These are phyloP conservation scores for Calonectria hongkongensis DNA, from an alignment of 2,329 filamentous ascomycete genomes.

Conservation along the genomic window DNA sequence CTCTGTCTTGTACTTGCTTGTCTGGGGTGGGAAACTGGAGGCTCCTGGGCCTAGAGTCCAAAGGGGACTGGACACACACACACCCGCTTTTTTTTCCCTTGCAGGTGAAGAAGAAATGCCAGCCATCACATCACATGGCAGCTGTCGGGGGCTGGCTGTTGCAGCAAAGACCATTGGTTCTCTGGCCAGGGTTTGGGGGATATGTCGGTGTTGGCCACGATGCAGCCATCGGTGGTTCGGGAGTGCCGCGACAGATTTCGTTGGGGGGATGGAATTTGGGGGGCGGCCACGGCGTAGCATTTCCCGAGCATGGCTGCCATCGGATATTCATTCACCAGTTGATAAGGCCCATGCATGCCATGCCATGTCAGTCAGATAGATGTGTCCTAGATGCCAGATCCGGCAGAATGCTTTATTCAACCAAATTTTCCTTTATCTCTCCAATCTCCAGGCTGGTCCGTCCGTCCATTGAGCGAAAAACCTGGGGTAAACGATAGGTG, in stretches of 20 bases:
- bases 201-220: slow-evolving; percentile 33
- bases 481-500: slow-evolving; percentile 13
- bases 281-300: slow-evolving; percentile 13
- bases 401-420: neutral
- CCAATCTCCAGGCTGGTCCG: too few species aligned
- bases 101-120: slow-evolving; percentile 19
- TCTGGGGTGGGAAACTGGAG: slow-evolving; percentile 9
- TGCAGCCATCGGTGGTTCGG: slow-evolving; percentile 28
- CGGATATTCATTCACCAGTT: neutral
- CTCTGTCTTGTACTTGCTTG: neutral
- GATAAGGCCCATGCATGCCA: slow-evolving; percentile 10
- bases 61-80: slow-evolving; percentile 19
- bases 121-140: slow-evolving; percentile 38
- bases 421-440: neutral
- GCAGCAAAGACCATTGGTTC: slow-evolving; percentile 30
- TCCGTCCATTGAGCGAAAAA: too few species aligned
- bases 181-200: slow-evolving; percentile 14
- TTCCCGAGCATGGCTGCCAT: slow-evolving; percentile 7
- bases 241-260: neutral
- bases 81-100: neutral
- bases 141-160: slow-evolving; percentile 13
- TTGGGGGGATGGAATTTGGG: slow-evolving; percentile 14
- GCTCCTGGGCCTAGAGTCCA: slow-evolving; percentile 28
- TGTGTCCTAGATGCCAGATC: neutral
- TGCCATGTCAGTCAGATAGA: neutral